Evolutionary conservation across 768 basidiomycete species (phyloP).

Genomic region (Tricholoma saponaceum): DNA sequence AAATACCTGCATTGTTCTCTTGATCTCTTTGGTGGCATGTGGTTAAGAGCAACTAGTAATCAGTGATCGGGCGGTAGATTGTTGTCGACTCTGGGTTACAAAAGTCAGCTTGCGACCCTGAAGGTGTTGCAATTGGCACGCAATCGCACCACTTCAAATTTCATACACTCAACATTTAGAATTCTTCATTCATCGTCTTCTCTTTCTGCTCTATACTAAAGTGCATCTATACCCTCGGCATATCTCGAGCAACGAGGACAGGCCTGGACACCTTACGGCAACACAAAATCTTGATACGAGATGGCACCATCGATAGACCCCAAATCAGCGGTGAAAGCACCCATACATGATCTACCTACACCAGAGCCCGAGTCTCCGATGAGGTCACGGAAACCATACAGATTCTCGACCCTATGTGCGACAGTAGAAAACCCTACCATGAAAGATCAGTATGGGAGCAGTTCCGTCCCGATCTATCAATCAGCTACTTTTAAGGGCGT

Average conservation of each 20-base stretch:
- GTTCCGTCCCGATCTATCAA: constrained; percentile 96
- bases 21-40: constrained; percentile 45
- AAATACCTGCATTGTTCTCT: constrained; percentile 44
- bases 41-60: not conserved
- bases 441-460: constrained; percentile 95
- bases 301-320: constrained; percentile 37
- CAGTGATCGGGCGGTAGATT: constrained; percentile 11
- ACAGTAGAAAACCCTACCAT: constrained; percentile 88
- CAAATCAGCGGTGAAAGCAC: constrained; percentile 25
- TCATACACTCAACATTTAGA: constrained; percentile 4
- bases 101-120: no score
- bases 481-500: constrained; percentile 97
- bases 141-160: constrained; percentile 15
- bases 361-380: constrained; percentile 79
- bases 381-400: constrained; percentile 66
- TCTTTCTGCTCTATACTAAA: constrained; percentile 2
- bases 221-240: constrained; percentile 1
- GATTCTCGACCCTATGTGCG: constrained; percentile 88
- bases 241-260: not conserved
- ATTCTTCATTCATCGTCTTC: constrained; percentile 3
- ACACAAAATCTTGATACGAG: constrained; percentile 7
- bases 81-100: not conserved
- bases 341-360: constrained; percentile 61
- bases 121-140: no score
- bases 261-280: constrained; percentile 2